Evolutionary conservation across 495 filamentous ascomycete species (phyloP), one percentile per base, ranked within the genome.

Genomic region (Cetradonia linearis): DNA sequence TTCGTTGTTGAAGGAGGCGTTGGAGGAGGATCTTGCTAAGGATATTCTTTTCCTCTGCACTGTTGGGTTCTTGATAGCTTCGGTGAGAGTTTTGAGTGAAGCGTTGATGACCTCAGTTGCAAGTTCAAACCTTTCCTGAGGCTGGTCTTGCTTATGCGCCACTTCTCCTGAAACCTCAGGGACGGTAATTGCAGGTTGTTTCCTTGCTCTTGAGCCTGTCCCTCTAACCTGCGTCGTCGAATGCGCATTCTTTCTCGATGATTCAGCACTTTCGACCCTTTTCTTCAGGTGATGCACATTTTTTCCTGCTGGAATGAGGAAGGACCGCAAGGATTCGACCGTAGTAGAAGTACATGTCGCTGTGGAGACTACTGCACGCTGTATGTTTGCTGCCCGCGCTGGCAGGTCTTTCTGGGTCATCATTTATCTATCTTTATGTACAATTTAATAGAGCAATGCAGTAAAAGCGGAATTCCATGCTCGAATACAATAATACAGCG

Each of bases 31-130:
- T 52, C 46, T 61, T 53, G 36, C 33, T 28, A 46, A 48, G 18
- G 37, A 28, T 61, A 34, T 59, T 34, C 40, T 55, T 56, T 23
- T 46, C 1, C 20, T 46, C 33, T 54, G 52, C 16, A 55, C 31
- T 40, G 54, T 50, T 50, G 63, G 64, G 53, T 69, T 61, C 67
- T 88, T 95, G 25, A 85, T 74, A 3, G 87, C 86, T 52, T 91
- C 86, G 2, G 81, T 81, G 13, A 97, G 78, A 9, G 80, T 74
- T 67, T 88, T 93, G 25, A 93, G 72, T 16, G 84, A 82, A 33
- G 73, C 76, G 73, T 94, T 96, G 62, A 93, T 84, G 23, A 92
- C 80, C 53, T 91, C 85, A 3, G 91, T 92, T 5, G 89, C 88
- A 46, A 96, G 76, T 44, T 83, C 76, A 1, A 83, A 80, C 68